Evolutionary conservation across 2,329 filamentous ascomycete genomes (phyloP).

Genomic region (Cryoendolithus antarcticus): DNA sequence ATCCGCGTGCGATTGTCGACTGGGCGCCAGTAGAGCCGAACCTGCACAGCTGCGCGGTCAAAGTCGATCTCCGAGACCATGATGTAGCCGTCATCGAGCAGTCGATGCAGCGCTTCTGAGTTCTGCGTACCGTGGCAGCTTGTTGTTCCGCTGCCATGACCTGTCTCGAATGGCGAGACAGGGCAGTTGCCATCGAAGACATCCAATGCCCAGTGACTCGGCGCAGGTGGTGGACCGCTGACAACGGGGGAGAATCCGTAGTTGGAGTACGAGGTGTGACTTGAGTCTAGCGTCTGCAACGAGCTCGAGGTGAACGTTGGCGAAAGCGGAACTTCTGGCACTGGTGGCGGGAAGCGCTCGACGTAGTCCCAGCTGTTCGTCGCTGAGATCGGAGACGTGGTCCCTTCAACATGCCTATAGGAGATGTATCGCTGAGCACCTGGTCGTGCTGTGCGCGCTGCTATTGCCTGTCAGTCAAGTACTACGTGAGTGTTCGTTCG

Average conservation of each 20-base stretch:
- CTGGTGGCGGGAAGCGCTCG: slow-evolving; percentile 16
- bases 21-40: slow-evolving; percentile 34
- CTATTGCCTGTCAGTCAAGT: neutral
- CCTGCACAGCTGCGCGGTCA: slow-evolving; percentile 3
- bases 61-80: too few relatives aligned
- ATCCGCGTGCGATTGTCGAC: slow-evolving; percentile 42
- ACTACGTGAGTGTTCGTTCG: too few relatives aligned
- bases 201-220: slow-evolving; percentile 30
- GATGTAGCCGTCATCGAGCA: slow-evolving; percentile 25
- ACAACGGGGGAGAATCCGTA: slow-evolving; percentile 6
- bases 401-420: too few relatives aligned
- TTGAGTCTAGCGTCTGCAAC: slow-evolving; percentile 27
- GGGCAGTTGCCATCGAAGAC: slow-evolving; percentile 32
- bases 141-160: slow-evolving; percentile 8
- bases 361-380: too few relatives aligned
- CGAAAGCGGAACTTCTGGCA: slow-evolving; percentile 28
- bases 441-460: too few relatives aligned
- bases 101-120: slow-evolving; percentile 10
- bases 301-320: slow-evolving; percentile 32
- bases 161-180: slow-evolving; percentile 12
- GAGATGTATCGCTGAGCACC: too few relatives aligned
- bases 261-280: slow-evolving; percentile 17
- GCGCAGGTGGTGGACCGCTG: too few relatives aligned
- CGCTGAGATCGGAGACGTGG: too few relatives aligned
- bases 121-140: slow-evolving; percentile 10